Conservation (phyloP, 1,139 yeast genomes). For the Saccharomycopsis hybrid region DNA sequence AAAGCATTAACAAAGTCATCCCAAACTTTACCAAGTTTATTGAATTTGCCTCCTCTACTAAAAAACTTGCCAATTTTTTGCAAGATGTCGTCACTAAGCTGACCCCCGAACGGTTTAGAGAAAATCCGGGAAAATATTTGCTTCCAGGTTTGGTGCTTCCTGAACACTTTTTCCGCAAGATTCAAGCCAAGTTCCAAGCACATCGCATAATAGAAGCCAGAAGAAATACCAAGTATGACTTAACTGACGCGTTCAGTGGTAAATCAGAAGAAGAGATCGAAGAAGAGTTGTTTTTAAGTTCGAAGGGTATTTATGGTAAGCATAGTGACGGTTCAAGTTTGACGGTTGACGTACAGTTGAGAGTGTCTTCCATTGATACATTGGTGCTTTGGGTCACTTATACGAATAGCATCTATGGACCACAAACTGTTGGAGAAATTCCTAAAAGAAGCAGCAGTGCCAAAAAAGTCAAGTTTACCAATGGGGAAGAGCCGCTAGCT, state of each 20-base stretch:
- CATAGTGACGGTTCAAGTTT: slow-evolving; percentile 66
- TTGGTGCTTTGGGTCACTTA: slow-evolving; percentile 85
- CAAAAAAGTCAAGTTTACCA: slow-evolving; percentile 7
- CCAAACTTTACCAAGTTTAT: slow-evolving; percentile 61
- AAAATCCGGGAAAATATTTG: slow-evolving; percentile 27
- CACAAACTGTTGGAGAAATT: background rate
- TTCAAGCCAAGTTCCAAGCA: slow-evolving; percentile 29
- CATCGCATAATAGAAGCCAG: slow-evolving; percentile 14
- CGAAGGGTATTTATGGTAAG: slow-evolving; percentile 58
- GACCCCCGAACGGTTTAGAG: slow-evolving; percentile 35
- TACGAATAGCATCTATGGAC: slow-evolving; percentile 41
- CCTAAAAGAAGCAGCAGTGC: background rate
- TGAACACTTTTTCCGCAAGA: slow-evolving; percentile 78
- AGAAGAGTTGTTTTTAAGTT: slow-evolving; percentile 47
- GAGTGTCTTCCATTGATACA: slow-evolving; percentile 57
- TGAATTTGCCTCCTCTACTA: slow-evolving; percentile 25
- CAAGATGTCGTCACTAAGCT: slow-evolving; percentile 32
- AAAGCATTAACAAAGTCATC: slow-evolving; percentile 49
- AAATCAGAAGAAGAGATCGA: slow-evolving; percentile 20
- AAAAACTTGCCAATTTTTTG: slow-evolving; percentile 14
- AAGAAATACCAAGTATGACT: background rate
- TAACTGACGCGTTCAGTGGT: background rate
- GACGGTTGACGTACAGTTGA: slow-evolving; percentile 69
- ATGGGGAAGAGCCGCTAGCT: too few relatives aligned
- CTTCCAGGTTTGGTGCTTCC: slow-evolving; percentile 64